Conservation (phyloP, 2,329 filamentous ascomycete species). For the Elsinoe batatas region DNA sequence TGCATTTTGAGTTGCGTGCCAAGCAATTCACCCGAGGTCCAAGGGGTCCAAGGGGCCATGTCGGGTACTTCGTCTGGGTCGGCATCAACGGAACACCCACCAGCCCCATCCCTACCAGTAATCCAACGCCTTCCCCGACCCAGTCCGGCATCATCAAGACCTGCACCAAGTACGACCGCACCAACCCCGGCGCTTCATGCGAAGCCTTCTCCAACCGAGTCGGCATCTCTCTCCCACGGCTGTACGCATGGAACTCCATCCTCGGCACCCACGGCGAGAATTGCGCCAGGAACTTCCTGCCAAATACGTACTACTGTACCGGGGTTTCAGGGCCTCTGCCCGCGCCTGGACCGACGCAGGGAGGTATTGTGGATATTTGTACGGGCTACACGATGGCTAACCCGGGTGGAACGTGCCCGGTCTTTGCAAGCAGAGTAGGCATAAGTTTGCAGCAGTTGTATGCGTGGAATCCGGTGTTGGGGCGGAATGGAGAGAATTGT, state of each 20-base stretch:
- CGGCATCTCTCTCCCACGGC: slow-evolving; percentile 1
- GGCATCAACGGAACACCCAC: background rate
- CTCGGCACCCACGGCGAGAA: slow-evolving; percentile 16
- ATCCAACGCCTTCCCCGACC: background rate
- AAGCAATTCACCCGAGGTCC: too few species aligned
- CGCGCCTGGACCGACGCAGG: slow-evolving; percentile 19
- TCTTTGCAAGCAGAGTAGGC: slow-evolving; percentile 19
- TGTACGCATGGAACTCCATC: slow-evolving; percentile 17
- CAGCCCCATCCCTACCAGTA: background rate
- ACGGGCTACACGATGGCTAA: slow-evolving; percentile 21
- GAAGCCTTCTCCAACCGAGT: slow-evolving; percentile 12
- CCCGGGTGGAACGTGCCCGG: slow-evolving; percentile 21
- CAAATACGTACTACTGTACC: slow-evolving; percentile 16
- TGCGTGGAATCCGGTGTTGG: slow-evolving; percentile 17
- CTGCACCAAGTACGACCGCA: slow-evolving; percentile 16
- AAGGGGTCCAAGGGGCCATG: too few species aligned
- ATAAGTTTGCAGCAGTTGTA: slow-evolving; percentile 16
- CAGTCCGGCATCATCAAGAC: slow-evolving; percentile 15
- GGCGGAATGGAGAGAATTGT: slow-evolving; percentile 17
- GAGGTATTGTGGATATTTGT: slow-evolving; percentile 21
- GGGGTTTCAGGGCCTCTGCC: background rate
- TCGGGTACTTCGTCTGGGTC: slow-evolving; percentile 10
- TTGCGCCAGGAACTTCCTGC: slow-evolving; percentile 14
- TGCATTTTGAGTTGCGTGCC: too few species aligned
- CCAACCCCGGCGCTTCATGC: slow-evolving; percentile 15